A percentile compares a stretch with the other conserved stretches of the same genome.
phyloP scores from a whole-genome alignment of 495 filamentous ascomycete species.

The Glonium stellatum region DNA sequence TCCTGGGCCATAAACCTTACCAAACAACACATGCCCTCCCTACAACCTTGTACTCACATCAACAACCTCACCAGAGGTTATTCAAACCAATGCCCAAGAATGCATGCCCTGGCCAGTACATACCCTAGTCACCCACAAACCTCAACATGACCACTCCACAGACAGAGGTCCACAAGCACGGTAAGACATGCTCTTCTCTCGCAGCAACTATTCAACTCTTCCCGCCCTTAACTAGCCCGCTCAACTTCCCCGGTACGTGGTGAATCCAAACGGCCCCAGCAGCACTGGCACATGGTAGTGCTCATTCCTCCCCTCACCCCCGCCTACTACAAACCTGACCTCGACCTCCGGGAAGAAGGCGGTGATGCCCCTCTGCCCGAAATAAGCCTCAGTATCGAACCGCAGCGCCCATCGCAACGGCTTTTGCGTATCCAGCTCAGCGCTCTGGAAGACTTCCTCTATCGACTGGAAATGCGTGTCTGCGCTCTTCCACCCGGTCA shows the following conservation, averaged over 20 bases:
- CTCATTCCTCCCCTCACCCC: slow-evolving; percentile 42
- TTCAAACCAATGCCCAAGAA: too few relatives aligned
- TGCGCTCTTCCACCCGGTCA: slow-evolving; percentile 61
- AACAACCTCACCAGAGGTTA: background rate
- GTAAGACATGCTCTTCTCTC: too few relatives aligned
- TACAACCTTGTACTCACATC: background rate
- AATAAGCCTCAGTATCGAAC: slow-evolving; percentile 75
- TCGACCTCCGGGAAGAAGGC: slow-evolving; percentile 92
- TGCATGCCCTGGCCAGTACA: too few relatives aligned
- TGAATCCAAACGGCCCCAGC: slow-evolving; percentile 84
- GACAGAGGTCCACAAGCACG: too few relatives aligned
- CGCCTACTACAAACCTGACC: slow-evolving; percentile 70
- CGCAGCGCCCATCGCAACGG: slow-evolving; percentile 57
- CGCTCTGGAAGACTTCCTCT: slow-evolving; percentile 28
- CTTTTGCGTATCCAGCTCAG: slow-evolving; percentile 9
- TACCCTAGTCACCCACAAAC: too few relatives aligned
- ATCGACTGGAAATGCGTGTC: slow-evolving; percentile 41
- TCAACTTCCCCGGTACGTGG: slow-evolving; percentile 72
- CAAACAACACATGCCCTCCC: background rate
- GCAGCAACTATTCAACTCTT: background rate
- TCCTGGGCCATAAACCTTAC: background rate
- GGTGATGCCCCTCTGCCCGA: slow-evolving; percentile 52
- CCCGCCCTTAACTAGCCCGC: background rate
- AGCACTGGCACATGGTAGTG: slow-evolving; percentile 92
- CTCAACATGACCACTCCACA: too few relatives aligned